Percentiles rank a stretch among this genome's conserved stretches.
Conservation (phyloP, 2,329 filamentous ascomycete species). For the Fonsecaea pedrosoi region DNA sequence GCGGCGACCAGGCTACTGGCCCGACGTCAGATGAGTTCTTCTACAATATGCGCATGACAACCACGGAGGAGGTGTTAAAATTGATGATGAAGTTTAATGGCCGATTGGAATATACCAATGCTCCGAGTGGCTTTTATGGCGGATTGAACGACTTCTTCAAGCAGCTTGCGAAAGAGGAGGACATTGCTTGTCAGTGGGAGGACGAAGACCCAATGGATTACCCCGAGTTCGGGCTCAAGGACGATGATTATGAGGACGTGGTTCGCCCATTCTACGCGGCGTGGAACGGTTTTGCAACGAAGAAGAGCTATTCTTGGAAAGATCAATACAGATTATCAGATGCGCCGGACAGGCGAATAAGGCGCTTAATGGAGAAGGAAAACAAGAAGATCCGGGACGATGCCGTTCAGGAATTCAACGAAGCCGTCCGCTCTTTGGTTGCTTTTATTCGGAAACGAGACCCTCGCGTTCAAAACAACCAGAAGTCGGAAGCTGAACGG, state of each 20-base stretch:
- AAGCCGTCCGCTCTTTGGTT: slow-evolving; percentile 84
- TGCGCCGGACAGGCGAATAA: slow-evolving; percentile 81
- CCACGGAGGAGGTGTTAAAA: slow-evolving; percentile 76
- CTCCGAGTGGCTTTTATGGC: slow-evolving; percentile 82
- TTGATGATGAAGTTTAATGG: slow-evolving; percentile 82
- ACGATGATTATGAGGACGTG: slow-evolving; percentile 75
- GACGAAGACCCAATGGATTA: slow-evolving; percentile 68
- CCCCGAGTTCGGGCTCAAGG: slow-evolving; percentile 80
- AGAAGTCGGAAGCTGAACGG: slow-evolving; percentile 78
- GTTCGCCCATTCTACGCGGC: slow-evolving; percentile 80
- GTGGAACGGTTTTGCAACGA: slow-evolving; percentile 83
- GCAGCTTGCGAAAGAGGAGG: slow-evolving; percentile 80
- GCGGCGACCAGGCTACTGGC: slow-evolving; percentile 60
- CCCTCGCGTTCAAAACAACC: slow-evolving; percentile 79
- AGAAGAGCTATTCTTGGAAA: slow-evolving; percentile 87
- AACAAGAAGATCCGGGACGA: slow-evolving; percentile 85
- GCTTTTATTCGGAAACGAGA: slow-evolving; percentile 90
- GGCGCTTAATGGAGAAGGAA: slow-evolving; percentile 92
- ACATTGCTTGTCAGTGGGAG: slow-evolving; percentile 73
- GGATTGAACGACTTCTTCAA: slow-evolving; percentile 78
- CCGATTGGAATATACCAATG: slow-evolving; percentile 79
- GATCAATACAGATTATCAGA: slow-evolving; percentile 83
- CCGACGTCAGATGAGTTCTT: slow-evolving; percentile 63
- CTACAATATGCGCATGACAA: slow-evolving; percentile 76
- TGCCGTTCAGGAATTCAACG: slow-evolving; percentile 86